Base-by-base conservation (phyloP, 495 filamentous ascomycete species). In the Penicillium fimorum region DNA sequence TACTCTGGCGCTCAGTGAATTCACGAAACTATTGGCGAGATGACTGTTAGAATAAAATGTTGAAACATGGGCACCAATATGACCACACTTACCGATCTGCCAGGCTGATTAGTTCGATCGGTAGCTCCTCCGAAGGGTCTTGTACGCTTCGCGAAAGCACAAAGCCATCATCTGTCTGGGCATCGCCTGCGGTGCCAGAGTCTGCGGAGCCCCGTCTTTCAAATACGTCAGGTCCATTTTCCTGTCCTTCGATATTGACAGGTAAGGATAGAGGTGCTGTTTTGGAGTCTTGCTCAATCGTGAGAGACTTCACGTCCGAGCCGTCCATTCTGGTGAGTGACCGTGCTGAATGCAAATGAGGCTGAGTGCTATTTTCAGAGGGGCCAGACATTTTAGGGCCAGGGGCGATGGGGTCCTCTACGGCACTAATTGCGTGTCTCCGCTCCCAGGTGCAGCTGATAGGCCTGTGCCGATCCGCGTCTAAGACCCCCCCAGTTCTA, bases 31-130 rank as follows among this genome's bases (percentile, higher is more conserved):
- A 61, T 38, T 5, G 12, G 44, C 2, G 20, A 51, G 25, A 40
- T 15, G n/a, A 6, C 15, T 25, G 42, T 54, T 13, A 54, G 42
- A 54, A 13, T 29, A 45, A 38, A 18, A 43, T 2, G 32, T 48
- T 29, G 7, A 20, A 20, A 9, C 13, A 15, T 45, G 8, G 22
- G 22, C 12, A 37, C 27, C 12, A 15, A 38, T 3, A 25, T 17
- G n/a, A 20, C 22, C 32, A 53, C 6, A 60, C 63, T 55, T 77
- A 92, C 90, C 89, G 86, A 70, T 98, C 94, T 40, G 87, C 88
- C 65, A 97, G 75, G 76, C 90, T 94, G 35, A 91, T 76, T 53
- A 98, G 79, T 77, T 98, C 94, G 60, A 96, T 90, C 10, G 94
- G 94, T 41, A 98, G 86, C 62, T 96, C 88, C 60, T 96, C 89